Evolutionary conservation across 352 stramenopile species (phyloP).

Genomic region (Saprolegnia parasitica): DNA sequence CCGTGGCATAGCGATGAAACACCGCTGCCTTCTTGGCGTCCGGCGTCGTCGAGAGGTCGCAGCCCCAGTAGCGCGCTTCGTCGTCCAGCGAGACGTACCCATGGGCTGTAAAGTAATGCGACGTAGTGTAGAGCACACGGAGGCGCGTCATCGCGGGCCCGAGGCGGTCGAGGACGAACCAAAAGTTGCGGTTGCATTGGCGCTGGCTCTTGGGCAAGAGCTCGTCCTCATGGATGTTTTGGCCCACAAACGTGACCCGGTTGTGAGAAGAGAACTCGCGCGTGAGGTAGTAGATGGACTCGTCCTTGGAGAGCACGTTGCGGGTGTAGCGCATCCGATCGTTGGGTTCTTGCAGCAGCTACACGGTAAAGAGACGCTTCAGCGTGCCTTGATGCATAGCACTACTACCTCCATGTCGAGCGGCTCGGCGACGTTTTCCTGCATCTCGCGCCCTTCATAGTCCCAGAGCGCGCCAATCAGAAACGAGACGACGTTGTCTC

Average conservation of each 20-base stretch:
- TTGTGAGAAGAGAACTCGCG: conserved; percentile 5
- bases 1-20: neutral
- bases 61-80: conserved; percentile 27
- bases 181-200: conserved; percentile 20
- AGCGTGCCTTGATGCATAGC: neutral
- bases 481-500: conserved; percentile 17
- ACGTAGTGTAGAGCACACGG: conserved; percentile 21
- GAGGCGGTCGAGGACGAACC: conserved; percentile 22
- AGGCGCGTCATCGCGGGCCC: neutral
- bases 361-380: neutral
- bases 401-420: conserved; percentile 14
- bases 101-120: conserved; percentile 20
- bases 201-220: conserved; percentile 16
- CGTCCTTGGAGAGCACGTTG: neutral
- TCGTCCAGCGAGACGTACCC: conserved; percentile 26
- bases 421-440: neutral
- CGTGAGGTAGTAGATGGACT: conserved; percentile 15
- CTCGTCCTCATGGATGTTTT: conserved; percentile 25
- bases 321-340: conserved; percentile 3
- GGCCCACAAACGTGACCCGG: conserved; percentile 13
- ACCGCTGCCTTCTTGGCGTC: conserved; percentile 1
- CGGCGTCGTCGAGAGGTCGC: conserved; percentile 2
- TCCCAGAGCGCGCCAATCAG: conserved; percentile 20
- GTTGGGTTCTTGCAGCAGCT: neutral
- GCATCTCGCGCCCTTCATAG: conserved; percentile 14